Evolutionary conservation across 352 stramenopile species (phyloP), one percentile per base, ranked within the genome.

Genomic region (Globisporangium heterothallicum): DNA sequence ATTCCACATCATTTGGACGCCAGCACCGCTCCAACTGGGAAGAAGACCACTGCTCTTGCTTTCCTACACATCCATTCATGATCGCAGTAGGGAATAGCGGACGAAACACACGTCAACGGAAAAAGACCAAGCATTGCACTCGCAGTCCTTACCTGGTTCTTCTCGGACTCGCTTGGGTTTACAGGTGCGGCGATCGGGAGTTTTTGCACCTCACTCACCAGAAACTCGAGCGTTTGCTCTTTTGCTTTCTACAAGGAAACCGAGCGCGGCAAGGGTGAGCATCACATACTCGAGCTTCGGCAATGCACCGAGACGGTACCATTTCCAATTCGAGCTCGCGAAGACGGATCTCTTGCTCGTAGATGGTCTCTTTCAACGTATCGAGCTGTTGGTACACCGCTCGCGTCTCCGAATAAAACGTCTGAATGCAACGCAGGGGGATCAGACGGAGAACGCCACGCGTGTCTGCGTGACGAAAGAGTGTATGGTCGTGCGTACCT

Each of bases 391-490:
- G 55, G 29, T 76, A 63, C 12, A 83, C 64, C 1, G 63, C 63
- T 24, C 67, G 71, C 10, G 70, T 81, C 42, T 86, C 72, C 14
- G 54, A 56, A 29, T 84, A 88, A 47, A 87, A 87, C 12, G 68
- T 62, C 75, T 86, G 47, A 3, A 9, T 43, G 4, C 9, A 45
- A 13, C 40, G 7, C 3, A 12, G n/a, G n/a, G n/a, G n/a, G n/a
- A n/a, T n/a, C n/a, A 41, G 34, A 41, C n/a, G 12, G 34, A 41
- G 12, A 12, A 41, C 34, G n/a, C 34, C n/a, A 41, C n/a, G n/a
- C 12, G 12, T n/a, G n/a, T 12, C 34, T 41, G n/a, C n/a, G 26
- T 10, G 8, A 21, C 14, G 4, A 35, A 4, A 32, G 4, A 38
- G 5, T 49, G 42, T 13, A 46, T 27, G 21, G 21, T 22, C 21